These are phyloP conservation scores for Raphanus sativus DNA, from an alignment of 345 rosid species.

Conservation along the genomic window DNA sequence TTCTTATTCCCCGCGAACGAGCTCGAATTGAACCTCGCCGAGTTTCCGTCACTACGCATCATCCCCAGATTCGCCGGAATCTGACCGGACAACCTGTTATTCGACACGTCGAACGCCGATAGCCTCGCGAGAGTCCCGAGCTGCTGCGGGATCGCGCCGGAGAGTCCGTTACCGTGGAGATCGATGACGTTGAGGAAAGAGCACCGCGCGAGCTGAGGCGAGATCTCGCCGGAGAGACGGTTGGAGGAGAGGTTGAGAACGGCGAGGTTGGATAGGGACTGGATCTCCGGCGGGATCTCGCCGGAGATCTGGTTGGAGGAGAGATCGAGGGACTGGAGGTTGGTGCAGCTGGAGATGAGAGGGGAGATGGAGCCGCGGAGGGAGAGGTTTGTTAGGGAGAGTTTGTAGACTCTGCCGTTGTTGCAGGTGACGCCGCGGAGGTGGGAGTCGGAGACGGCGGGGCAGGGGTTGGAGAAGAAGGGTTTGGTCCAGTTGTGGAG, in stretches of 20 bases:
- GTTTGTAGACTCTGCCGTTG: conserved; percentile 93
- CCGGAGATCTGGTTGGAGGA: conserved; percentile 82
- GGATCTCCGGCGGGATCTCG: conserved; percentile 69
- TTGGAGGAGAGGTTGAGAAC: conserved; percentile 93
- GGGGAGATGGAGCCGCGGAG: conserved; percentile 85
- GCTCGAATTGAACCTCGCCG: conserved; percentile 64
- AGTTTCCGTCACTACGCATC: conserved; percentile 48
- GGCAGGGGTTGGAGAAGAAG: conserved; percentile 63
- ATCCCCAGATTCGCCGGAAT: conserved; percentile 68
- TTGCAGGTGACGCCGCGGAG: conserved; percentile 82
- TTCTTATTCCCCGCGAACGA: conserved; percentile 79
- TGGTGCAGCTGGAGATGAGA: conserved; percentile 75
- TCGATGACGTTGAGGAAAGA: conserved; percentile 90
- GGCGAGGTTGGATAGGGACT: conserved; percentile 75
- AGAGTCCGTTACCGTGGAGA: conserved; percentile 68
- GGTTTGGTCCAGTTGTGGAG: conserved; percentile 85
- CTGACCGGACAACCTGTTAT: conserved; percentile 65
- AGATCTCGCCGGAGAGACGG: conserved; percentile 68
- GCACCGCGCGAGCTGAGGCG: conserved; percentile 69
- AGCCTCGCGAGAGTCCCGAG: conserved; percentile 67
- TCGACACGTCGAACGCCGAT: conserved; percentile 79
- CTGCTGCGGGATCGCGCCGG: conserved; percentile 72
- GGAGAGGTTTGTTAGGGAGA: conserved; percentile 69
- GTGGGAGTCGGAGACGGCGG: conserved; percentile 65
- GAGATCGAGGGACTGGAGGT: conserved; percentile 89